Evolutionary conservation across 2,329 filamentous ascomycete species (phyloP).

Genomic region (Colletotrichum siamense): DNA sequence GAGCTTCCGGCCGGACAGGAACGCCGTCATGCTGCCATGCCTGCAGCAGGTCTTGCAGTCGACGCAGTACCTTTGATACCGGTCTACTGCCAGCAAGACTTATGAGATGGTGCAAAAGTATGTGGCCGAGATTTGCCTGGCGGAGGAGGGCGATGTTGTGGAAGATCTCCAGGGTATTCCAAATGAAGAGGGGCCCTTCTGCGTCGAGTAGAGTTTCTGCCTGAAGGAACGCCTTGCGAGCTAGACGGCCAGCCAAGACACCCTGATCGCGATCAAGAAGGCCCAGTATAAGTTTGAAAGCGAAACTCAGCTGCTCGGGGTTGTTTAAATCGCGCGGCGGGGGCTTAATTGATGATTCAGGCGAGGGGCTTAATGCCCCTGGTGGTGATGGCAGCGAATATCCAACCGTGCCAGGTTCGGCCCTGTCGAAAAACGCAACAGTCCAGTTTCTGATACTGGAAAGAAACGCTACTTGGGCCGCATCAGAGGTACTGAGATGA

Average conservation of each 20-base stretch:
- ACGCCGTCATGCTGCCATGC: neutral
- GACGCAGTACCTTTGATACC: neutral
- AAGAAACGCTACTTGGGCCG: neutral
- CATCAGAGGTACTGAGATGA: neutral
- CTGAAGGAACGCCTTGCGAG: slow-evolving; percentile 27
- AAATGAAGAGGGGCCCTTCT: slow-evolving; percentile 20
- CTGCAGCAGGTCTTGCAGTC: neutral
- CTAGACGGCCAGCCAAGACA: slow-evolving; percentile 22
- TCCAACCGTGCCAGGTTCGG: neutral
- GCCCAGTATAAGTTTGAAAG: slow-evolving; percentile 22
- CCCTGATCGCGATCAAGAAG: slow-evolving; percentile 22
- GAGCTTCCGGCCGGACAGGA: neutral
- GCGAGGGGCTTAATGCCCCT: neutral
- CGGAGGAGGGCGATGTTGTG: slow-evolving; percentile 1
- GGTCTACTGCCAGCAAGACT: neutral
- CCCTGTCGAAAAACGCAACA: neutral
- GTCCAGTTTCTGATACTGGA: neutral
- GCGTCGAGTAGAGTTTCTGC: slow-evolving; percentile 22
- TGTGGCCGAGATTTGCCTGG: slow-evolving; percentile 10
- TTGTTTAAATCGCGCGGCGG: neutral
- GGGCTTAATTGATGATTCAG: neutral
- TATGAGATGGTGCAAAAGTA: slow-evolving; percentile 17
- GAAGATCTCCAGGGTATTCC: slow-evolving; percentile 21
- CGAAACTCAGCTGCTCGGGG: slow-evolving; percentile 14
- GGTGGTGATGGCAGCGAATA: neutral